Evolutionary conservation across 257 asterid species (phyloP), one percentile per base, ranked within the genome.

Genomic region (Plantago ovata): DNA sequence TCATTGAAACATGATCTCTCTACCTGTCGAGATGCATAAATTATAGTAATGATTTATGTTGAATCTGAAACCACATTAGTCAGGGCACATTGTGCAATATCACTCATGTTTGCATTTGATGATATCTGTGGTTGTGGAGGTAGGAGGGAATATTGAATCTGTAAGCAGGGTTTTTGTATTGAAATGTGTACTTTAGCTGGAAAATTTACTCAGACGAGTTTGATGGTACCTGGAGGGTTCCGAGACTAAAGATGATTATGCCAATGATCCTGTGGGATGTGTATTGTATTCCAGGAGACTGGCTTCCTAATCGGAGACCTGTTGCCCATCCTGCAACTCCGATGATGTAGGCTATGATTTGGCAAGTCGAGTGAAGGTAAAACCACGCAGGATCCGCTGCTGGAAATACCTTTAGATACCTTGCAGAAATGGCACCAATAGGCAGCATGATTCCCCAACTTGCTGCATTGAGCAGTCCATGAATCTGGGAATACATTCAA

Each of bases 261-360:
- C 94, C 98, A 32, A 91, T 80, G 70, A 60, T 60, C 71, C 95
- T 65, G 56, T 91, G 98, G 70, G 83, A 28, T 0, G 81, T 69
- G 70, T 71, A 62, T 53, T 68, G 67, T 49, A 91, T 50, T 24
- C 95, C 96, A 1, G 75, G 69, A 43, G 96, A 91, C 45, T 78
- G 78, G 66, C 68, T 71, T n/a, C 98, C 96, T 3, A 91, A 84
- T 4, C 60, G 81, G 58, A 87, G 78, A 1, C 98, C 98, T 2
- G 84, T 87, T 12, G 77, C 94, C 85, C 90, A 87, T 44, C 98
- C 98, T n/a, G 95, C 94, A 10, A 87, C 94, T 51, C 98, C 98
- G 6, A 67, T 36, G 45, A 81, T 58, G 77, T 87, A 91, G 64
- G 79, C 98, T 13, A 83, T 72, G 61, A 76, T 44, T 61, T 91